These are phyloP conservation scores for Dujonia santamariae DNA, from an alignment of 1,139 yeast genomes.

Conservation along the genomic window DNA sequence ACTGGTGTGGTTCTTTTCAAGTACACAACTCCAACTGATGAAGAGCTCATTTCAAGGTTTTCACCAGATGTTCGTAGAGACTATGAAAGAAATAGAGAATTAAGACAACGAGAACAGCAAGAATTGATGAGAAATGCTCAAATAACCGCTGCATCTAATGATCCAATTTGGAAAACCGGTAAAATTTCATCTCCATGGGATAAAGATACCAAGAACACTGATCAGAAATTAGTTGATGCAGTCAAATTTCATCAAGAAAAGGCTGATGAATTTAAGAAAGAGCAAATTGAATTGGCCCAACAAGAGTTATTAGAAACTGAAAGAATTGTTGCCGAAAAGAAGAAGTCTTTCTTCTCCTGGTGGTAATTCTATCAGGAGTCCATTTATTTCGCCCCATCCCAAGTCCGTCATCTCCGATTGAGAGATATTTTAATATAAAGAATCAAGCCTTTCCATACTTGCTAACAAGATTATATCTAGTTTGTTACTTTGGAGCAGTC, in stretches of 20 bases:
- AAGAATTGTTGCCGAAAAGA: conserved; percentile 27
- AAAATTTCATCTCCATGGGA: conserved; percentile 66
- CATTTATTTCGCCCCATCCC: no score
- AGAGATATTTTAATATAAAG: no score
- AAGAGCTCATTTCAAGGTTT: conserved; percentile 64
- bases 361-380: no score
- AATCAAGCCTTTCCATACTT: no score
- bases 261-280: conserved; percentile 44
- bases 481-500: no score
- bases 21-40: conserved; percentile 81
- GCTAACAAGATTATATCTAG: no score
- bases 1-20: conserved; percentile 65
- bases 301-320: conserved; percentile 43
- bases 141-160: conserved; percentile 59
- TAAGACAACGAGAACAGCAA: conserved; percentile 64
- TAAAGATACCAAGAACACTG: conserved; percentile 27
- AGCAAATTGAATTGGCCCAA: conserved; percentile 44
- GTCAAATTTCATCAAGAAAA: conserved; percentile 47
- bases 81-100: conserved; percentile 62
- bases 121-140: conserved; percentile 64
- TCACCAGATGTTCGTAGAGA: conserved; percentile 83
- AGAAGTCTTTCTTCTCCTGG: no score
- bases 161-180: conserved; percentile 83
- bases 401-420: no score
- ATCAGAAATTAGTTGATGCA: conserved; percentile 43